Evolutionary conservation across 176 grass and related monocot species (phyloP), one percentile per base, ranked within the genome.

Genomic region (Ananas comosus): DNA sequence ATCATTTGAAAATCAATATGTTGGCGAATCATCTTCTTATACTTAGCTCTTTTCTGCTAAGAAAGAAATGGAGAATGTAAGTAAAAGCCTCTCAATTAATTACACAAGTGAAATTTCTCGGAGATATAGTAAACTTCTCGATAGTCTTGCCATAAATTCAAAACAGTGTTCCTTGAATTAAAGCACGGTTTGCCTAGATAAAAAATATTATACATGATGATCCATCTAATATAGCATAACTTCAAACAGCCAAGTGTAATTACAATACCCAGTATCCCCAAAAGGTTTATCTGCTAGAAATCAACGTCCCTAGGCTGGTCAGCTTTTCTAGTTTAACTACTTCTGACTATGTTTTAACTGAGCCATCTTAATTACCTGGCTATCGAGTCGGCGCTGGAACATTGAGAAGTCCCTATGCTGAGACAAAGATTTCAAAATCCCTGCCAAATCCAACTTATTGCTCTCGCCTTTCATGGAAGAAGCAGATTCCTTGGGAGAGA

Each of bases 21-120:
- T 68, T 9, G 84, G 74, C 77, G 81, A 78, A 96, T 96, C 80
- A 88, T 74, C 80, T 91, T 96, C 82, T 88, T 96, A 58, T 96
- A 96, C 65, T 67, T 74, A 27, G 51, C 73, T 80, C 76, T 83
- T 77, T 85, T 96, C 82, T 86, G 75, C 85, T 85, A 13, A 18
- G 33, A 27, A 63, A 73, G 29, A 11, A 74, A 72, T 22, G 11
- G 23, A 23, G 69, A 54, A 13, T 18, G 53, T 47, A 7, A 47
- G n/a, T 6, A 13, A 24, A 67, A 67, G 64, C 14, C 8, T 47
- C 29, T 42, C 14, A 29, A 48, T 67, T 28, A 67, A 14, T 8
- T 13, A 8, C 14, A 14, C 16, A 9, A 64, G 49, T 70, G 25
- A 10, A 51, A 51, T 78, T 63, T 72, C 18, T 67, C 49, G 63